A percentile compares a stretch with the other conserved stretches of the same genome.
Conservation (phyloP, 345 rosid species). For the Combretum micranthum region DNA sequence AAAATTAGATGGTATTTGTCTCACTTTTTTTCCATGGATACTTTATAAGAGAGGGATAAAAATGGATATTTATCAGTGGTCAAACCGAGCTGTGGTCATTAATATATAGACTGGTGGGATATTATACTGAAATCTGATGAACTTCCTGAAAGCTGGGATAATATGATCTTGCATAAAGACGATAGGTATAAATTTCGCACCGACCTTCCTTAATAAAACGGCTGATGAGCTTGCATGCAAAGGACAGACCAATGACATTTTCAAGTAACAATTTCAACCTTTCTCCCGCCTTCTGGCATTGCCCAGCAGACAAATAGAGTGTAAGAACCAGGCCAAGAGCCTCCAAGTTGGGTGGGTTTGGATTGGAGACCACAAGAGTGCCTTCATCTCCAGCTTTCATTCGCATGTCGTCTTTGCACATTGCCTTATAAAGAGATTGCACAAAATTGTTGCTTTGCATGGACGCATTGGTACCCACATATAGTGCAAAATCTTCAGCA, state of each 20-base stretch:
- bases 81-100: too few relatives aligned
- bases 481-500: conserved; percentile 36
- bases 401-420: conserved; percentile 15
- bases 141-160: too few relatives aligned
- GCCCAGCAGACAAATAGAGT: conserved; percentile 33
- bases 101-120: too few relatives aligned
- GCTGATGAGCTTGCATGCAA: conserved; percentile 40
- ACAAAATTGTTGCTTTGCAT: conserved; percentile 43
- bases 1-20: too few relatives aligned
- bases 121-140: too few relatives aligned
- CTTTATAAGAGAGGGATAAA: too few relatives aligned
- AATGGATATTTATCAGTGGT: too few relatives aligned
- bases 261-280: conserved; percentile 43
- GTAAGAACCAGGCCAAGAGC: conserved; percentile 57
- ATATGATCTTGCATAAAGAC: not conserved
- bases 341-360: conserved; percentile 27
- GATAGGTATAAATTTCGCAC: not conserved
- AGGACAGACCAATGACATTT: conserved; percentile 38
- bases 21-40: too few relatives aligned
- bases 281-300: conserved; percentile 26
- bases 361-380: conserved; percentile 17
- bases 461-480: conserved; percentile 30
- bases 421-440: conserved; percentile 39
- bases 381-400: conserved; percentile 17
- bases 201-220: conserved; percentile 53